Conservation (phyloP, 768 basidiomycete genomes). For the Daedaleopsis sinensis region DNA sequence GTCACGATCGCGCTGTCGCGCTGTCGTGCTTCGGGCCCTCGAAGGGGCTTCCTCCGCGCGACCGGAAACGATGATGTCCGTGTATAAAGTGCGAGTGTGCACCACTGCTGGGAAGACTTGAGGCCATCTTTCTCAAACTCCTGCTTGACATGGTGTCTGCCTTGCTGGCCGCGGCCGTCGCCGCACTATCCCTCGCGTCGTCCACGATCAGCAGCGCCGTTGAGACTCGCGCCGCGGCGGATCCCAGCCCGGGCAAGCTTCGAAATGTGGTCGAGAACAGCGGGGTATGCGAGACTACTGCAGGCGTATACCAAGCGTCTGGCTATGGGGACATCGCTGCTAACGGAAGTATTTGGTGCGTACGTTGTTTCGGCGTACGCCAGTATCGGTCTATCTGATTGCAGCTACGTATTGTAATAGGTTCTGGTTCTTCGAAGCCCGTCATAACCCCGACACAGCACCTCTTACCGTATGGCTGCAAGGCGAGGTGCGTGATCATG, state of each 20-base stretch:
- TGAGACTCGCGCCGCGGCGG: not conserved
- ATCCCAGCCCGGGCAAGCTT: slow-evolving; percentile 46
- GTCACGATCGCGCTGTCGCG: not conserved
- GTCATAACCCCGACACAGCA: slow-evolving; percentile 58
- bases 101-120: not conserved
- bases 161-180: not conserved
- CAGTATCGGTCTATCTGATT: not conserved
- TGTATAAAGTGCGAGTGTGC: not conserved
- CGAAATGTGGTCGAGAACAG: slow-evolving; percentile 59
- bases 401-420: slow-evolving; percentile 31
- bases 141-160: not conserved
- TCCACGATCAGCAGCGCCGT: not conserved
- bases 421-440: slow-evolving; percentile 72
- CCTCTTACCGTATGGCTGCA: slow-evolving; percentile 73
- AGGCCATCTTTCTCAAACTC: not conserved
- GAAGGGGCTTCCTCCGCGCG: not conserved
- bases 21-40: not conserved
- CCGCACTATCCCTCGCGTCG: not conserved
- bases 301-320: slow-evolving; percentile 61
- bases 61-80: not conserved
- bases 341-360: slow-evolving; percentile 60
- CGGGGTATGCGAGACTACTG: slow-evolving; percentile 65
- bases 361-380: not conserved
- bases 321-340: slow-evolving; percentile 64
- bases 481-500: slow-evolving; percentile 41